These are phyloP conservation scores for Tylopilus plumbeoviolaceoides DNA, from an alignment of 768 basidiomycete species.

Conservation along the genomic window DNA sequence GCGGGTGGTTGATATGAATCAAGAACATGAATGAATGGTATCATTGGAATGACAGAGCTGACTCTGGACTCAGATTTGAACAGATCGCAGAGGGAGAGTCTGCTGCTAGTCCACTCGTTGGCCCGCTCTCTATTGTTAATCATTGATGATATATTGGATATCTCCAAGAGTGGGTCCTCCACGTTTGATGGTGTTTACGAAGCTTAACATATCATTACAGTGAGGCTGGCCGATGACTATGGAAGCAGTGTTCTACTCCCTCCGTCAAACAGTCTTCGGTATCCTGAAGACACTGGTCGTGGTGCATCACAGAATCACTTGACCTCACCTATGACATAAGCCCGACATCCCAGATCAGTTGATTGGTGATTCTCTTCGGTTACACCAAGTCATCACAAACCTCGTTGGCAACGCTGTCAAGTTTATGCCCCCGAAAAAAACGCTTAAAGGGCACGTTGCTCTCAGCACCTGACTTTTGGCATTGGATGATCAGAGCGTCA, in stretches of 20 bases:
- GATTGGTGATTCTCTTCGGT: conserved; percentile 91
- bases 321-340: conserved; percentile 94
- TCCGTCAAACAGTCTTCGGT: conserved; percentile 93
- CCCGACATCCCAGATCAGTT: conserved; percentile 93
- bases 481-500: conserved; percentile 78
- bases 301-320: conserved; percentile 96
- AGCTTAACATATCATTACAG: conserved; percentile 38
- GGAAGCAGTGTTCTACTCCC: conserved; percentile 97
- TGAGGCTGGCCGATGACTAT: conserved; percentile 99
- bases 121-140: conserved; percentile 91
- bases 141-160: conserved; percentile 99
- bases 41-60: conserved; percentile 98
- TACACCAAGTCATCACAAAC: conserved; percentile 95
- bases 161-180: conserved; percentile 85
- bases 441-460: conserved; percentile 83
- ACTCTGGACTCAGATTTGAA: conserved; percentile 96
- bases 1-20: conserved; percentile 7
- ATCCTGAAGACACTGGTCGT: conserved; percentile 98
- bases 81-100: conserved; percentile 89
- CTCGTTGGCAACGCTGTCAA: conserved; percentile 96
- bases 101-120: conserved; percentile 92
- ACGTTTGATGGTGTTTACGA: not conserved
- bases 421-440: conserved; percentile 83
- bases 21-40: conserved; percentile 99
- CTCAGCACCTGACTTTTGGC: conserved; percentile 79